Evolutionary conservation across 129 eudicot species (phyloP), one percentile per base, ranked within the genome.

Genomic region (Flaveria trinervia): DNA sequence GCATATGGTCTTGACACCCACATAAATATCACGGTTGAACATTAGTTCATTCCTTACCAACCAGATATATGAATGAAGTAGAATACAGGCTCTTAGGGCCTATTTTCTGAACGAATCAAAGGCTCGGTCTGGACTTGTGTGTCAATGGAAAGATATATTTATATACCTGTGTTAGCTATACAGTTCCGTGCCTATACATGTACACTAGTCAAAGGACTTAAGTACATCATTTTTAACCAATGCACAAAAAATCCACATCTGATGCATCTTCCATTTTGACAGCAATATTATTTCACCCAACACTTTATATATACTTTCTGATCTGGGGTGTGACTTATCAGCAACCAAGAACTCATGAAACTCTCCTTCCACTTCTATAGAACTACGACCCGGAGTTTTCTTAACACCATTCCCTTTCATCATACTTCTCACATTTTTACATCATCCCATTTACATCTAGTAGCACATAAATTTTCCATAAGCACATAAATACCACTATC

Each of bases 401-500:
- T 72, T 79, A 22, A 79, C 83, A 71, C 83, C 78, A 4, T 64
- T 79, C 25, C 46, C 78, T 52, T 60, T 72, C 83, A 79, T 79
- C 83, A 79, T 51, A 64, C 78, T 79, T 79, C 83, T 79, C 39
- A 79, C 77, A 71, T 23, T 72, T 79, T 79, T 3, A 72, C 83
- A 4, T 79, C 83, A 51, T 79, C 78, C 83, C 83, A 79, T 72
- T 79, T 52, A 51, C 39, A 22, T 79, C 73, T 72, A 55, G 14
- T 65, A 13, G 78, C 83, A 51, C 83, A 79, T 62, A 79, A 72
- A 51, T 68, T 79, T 36, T 79, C 83, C 78, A 79, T 79, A 72
- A 79, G 83, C 68, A 79, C 72, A 72, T 79, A 79, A 23, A 72
- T 25, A 72, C 83, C 83, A 54, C 78, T 79, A 25, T 79, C 83